Evolutionary conservation across 768 basidiomycete species (phyloP), one percentile per base, ranked within the genome.

Genomic region (Chalciporus chontae): DNA sequence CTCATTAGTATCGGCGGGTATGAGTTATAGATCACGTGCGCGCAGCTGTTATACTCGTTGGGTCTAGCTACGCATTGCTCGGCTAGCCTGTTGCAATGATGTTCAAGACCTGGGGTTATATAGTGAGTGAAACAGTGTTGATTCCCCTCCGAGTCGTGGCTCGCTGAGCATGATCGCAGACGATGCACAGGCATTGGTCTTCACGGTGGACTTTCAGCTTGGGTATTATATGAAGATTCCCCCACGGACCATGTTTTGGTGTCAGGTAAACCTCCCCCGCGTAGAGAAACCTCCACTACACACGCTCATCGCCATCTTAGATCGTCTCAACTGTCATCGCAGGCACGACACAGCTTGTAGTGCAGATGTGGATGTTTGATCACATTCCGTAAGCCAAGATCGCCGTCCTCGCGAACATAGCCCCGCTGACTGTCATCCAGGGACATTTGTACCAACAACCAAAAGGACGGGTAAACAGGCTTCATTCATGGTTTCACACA

Each of bases 71-170:
- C 58, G 80, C 77, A 21, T 75, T 88, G 37, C 90, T 88, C 11
- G 89, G 90, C 2, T 78, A 78, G 14, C 87, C 89, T 5, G 64
- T 90, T 47, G 88, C 90, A 0, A 87, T 82, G 76, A 89, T 91
- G 88, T 90, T 90, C 77, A 90, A 88, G 78, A 86, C 85, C 0
- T 88, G 76, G 75, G 87, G 88, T 29, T 88, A 87, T 58, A 83
- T 85, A 50, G 83, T 69, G 23, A 31, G 62, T 40, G 34, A 8
- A 23, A 4, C 17, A n/a, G 21, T 23, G 40, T 7, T n/a, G 19
- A 5, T n/a, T 21, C 18, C 13, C 39, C 3, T 21, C n/a, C n/a
- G n/a, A n/a, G n/a, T n/a, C 2, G 5, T 27, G 13, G 2, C 3
- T 3, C 19, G 27, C 48, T 58, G n/a, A 64, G 2, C 9, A 6